Evolutionary conservation across 2,329 filamentous ascomycete genomes (phyloP).

Genomic region (Phoma sp.): DNA sequence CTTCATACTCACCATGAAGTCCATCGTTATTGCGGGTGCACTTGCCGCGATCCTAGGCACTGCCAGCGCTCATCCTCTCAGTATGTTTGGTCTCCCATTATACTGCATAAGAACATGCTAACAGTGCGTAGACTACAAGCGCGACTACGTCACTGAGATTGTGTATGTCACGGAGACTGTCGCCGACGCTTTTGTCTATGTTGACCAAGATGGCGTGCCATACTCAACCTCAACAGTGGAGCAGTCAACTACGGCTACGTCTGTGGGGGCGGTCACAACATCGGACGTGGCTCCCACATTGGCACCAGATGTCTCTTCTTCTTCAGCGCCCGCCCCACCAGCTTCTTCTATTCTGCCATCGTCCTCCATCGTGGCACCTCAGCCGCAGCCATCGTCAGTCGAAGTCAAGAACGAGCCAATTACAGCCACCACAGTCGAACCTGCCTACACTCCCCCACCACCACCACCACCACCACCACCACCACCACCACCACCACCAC

Average conservation of each 20-base stretch:
- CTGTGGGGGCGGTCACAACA: constrained; percentile 17
- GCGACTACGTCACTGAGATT: constrained; percentile 42
- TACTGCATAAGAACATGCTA: constrained; percentile 8
- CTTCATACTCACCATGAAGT: constrained; percentile 55
- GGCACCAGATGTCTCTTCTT: constrained; percentile 10
- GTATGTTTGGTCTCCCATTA: constrained; percentile 26
- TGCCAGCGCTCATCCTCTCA: constrained; percentile 53
- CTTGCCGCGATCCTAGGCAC: constrained; percentile 51
- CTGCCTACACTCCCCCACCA: constrained; percentile 1
- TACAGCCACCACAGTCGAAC: not conserved
- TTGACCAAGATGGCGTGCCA: constrained; percentile 40
- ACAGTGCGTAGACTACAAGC: constrained; percentile 37
- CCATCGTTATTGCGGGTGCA: constrained; percentile 47
- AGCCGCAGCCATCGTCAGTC: constrained; percentile 17
- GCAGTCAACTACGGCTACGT: constrained; percentile 10
- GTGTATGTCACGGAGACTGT: constrained; percentile 41
- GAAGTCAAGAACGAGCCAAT: constrained; percentile 1
- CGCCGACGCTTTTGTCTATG: constrained; percentile 41
- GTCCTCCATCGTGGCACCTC: constrained; percentile 14
- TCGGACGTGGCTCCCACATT: constrained; percentile 20
- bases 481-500: not conserved
- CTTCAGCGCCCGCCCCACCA: constrained; percentile 13
- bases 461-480: not conserved
- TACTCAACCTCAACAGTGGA: constrained; percentile 34
- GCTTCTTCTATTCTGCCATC: constrained; percentile 14